These are phyloP conservation scores for Xylaria sp. DNA, from an alignment of 2,329 filamentous ascomycete species.

Conservation along the genomic window DNA sequence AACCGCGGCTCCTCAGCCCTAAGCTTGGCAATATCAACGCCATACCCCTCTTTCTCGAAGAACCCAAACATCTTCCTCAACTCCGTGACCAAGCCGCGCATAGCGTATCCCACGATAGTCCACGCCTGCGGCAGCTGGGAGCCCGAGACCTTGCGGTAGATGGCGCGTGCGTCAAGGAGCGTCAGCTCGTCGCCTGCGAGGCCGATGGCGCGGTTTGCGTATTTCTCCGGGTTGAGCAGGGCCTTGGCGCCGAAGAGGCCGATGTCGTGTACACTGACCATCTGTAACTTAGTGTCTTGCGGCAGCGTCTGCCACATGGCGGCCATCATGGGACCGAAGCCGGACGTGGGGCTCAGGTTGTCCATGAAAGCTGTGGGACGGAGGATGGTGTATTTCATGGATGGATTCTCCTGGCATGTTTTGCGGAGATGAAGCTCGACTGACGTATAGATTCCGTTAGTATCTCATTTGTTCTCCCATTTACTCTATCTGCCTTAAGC, in stretches of 20 bases:
- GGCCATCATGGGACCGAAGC: conserved; percentile 49
- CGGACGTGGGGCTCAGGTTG: conserved; percentile 51
- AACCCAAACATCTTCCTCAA: conserved; percentile 53
- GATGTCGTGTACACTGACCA: conserved; percentile 54
- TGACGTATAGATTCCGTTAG: conserved; percentile 12
- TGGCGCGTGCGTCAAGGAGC: conserved; percentile 47
- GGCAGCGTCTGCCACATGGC: conserved; percentile 49
- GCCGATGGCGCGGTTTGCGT: conserved; percentile 49
- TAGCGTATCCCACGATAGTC: conserved; percentile 46
- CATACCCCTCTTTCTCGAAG: conserved; percentile 55
- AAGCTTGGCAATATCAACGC: conserved; percentile 51
- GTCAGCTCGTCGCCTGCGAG: conserved; percentile 52
- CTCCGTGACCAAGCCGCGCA: conserved; percentile 48
- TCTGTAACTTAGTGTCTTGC: conserved; percentile 50
- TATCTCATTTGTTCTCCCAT: neutral
- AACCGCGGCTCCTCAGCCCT: conserved; percentile 47
- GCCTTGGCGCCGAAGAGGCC: conserved; percentile 53
- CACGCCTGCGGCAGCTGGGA: conserved; percentile 50
- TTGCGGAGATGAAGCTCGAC: conserved; percentile 36
- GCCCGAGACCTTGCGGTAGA: conserved; percentile 44
- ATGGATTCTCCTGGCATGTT: conserved; percentile 32
- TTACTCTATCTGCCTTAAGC: too few relatives aligned
- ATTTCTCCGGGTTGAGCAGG: conserved; percentile 45
- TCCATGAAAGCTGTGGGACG: conserved; percentile 57
- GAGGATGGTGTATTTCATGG: conserved; percentile 54